Conservation (phyloP, 2,329 filamentous ascomycete species). For the Neurospora sp. region DNA sequence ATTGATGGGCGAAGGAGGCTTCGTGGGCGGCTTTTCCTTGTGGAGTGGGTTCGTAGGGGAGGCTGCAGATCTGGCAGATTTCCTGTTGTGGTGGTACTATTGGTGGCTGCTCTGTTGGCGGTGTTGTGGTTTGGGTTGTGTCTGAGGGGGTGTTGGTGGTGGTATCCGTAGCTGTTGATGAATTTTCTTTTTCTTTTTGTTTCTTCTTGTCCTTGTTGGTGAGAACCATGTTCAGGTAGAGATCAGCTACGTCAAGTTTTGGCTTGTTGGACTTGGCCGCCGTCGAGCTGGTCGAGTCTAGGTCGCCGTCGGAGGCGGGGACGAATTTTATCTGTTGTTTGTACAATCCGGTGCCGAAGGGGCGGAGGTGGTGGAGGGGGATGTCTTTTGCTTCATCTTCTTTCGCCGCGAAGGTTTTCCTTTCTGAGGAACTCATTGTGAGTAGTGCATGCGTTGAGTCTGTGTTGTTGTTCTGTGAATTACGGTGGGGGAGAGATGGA, state of each 20-base stretch:
- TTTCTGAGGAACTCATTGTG: background rate
- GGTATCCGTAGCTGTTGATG: background rate
- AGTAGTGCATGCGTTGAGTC: background rate
- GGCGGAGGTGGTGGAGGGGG: constrained; percentile 41
- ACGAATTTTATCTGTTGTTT: constrained; percentile 47
- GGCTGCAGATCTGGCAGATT: constrained; percentile 48
- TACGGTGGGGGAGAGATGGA: background rate
- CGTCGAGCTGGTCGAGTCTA: constrained; percentile 16
- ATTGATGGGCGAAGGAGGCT: constrained; percentile 59
- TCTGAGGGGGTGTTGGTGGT: constrained; percentile 14
- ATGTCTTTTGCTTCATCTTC: constrained; percentile 32
- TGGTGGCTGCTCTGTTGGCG: background rate
- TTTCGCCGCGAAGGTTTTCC: background rate
- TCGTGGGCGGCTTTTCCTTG: constrained; percentile 33
- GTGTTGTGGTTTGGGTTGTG: background rate
- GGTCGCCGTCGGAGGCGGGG: constrained; percentile 34
- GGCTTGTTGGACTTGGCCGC: constrained; percentile 17
- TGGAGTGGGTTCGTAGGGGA: constrained; percentile 32
- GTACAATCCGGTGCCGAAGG: constrained; percentile 47
- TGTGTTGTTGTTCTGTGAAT: background rate
- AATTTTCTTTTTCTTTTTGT: background rate
- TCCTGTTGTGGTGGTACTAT: constrained; percentile 2
- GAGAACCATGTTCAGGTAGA: constrained; percentile 60
- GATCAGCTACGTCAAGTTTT: constrained; percentile 34
- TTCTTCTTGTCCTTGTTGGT: constrained; percentile 23